Base-by-base conservation (phyloP, 176 grass and related monocot genomes). In the Musa schizocarpa region DNA sequence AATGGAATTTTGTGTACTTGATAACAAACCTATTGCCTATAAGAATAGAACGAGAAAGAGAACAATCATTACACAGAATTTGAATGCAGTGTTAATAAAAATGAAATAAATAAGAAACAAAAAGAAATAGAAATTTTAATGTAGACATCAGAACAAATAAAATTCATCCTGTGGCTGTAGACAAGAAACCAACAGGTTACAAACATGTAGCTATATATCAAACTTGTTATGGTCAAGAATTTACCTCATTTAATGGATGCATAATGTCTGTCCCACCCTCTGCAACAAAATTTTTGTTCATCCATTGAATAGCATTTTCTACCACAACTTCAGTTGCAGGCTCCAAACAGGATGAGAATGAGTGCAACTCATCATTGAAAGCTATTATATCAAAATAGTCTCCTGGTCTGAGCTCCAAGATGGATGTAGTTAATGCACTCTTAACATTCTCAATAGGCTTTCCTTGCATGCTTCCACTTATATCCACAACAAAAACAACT, bases 391-490 rank as follows among this genome's bases (percentile, higher is more conserved):
- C 91, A 74, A 99, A 94, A 26, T 77, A 84, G 76, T 99, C 95
- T 61, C 75, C 82, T 72, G 88, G 70, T n/a, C 21, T 74, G 77
- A 99, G 82, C 78, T 94, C 84, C 72, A 89, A 86, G 11, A 99
- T 78, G 61, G 90, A 82, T 69, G 73, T 77, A 5, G 77, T 80
- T 79, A 99, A 25, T 1, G 88, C 84, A 76, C 80, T 87, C 74
- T 89, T 94, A 68, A 99, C 88, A 81, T 79, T 87, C 69, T 99
- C 86, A 76, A 99, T 82, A 86, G 88, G 88, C 74, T 89, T 99
- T 64, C 95, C 89, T 82, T 87, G 82, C 90, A 99, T 99, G 84
- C 95, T 99, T 78, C 72, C 88, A 87, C 95, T 99, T 75, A 87
- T 78, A 87, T 99, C 90, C 85, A 99, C 57, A 21, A 99, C 74